Percentiles rank a stretch among this genome's conserved stretches.
These are phyloP conservation scores for thale cress (Arabidopsis thaliana) DNA, from an alignment of 345 rosid genomes.

Conservation along the genomic window TAIR10.1 NC_003070.9:26084501-26085000, in stretches of 20 bases:
- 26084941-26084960: conserved; percentile 21
- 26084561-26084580: too few species aligned
- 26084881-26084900: conserved; percentile 26
- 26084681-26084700: conserved; percentile 35
- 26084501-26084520: too few species aligned
- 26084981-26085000: conserved; percentile 16
- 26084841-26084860: background rate
- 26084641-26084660: conserved; percentile 7
- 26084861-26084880: conserved; percentile 15
- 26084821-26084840: conserved; percentile 51
- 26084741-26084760: conserved; percentile 69
- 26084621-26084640: conserved; percentile 1
- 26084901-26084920: background rate
- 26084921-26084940: background rate
- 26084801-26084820: conserved; percentile 59
- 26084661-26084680: conserved; percentile 23
- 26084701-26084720: conserved; percentile 23
- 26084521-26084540: too few species aligned
- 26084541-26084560: too few species aligned
- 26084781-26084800: conserved; percentile 54
- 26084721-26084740: conserved; percentile 70
- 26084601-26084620: conserved; percentile 3
- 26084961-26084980: conserved; percentile 26
- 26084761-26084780: conserved; percentile 56
- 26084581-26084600: background rate